Base-by-base conservation (phyloP, 2,329 filamentous ascomycete genomes). In the Sordariomycetes sp. region DNA sequence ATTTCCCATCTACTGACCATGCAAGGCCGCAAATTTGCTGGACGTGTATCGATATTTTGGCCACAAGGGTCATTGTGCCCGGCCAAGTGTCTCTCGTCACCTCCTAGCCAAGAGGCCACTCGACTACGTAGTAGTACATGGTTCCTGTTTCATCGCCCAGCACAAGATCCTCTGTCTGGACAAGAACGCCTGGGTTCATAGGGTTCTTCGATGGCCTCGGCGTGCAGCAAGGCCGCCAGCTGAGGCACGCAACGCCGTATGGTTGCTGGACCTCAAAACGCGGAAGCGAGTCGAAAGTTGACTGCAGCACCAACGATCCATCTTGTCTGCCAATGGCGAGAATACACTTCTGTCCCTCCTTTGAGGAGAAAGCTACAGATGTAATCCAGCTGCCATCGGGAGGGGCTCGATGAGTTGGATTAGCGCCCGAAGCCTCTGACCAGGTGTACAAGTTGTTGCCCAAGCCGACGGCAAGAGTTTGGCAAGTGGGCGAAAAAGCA, bases 11-110 rank as follows among this genome's bases (percentile, higher is more conserved):
- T 4, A 66, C 64, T 4, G 86, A 88, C 86, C 88, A 96, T 4
- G 84, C 74, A n/a, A 98, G 65, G 2, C 90, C 90, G 49, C 92
- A 98, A 35, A 98, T 81, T 50, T 96, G 88, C 57, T 95, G 87
- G 2, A 70, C 75, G 53, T 96, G 90, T 7, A 86, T 75, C 21
- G 70, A 70, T 46, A 96, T 80, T 43, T 79, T 79, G 16, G 82
- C 80, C 33, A 94, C 63, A 17, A 95, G 65, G 2, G 74, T 85
- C 64, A 94, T 79, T 21, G 78, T 71, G 11, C 88, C 87, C 20
- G 76, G 70, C 85, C 86, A 94, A 33, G 71, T 73, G 50, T 82
- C 74, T 6, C 63, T 62, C 34, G 61, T 57, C 7, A 85, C 67
- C 47, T 84, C 78, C 60, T 69, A 77, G 26, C 69, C 58, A 32